Percentiles rank a stretch among this genome's conserved stretches.
phyloP scores from a whole-genome alignment of 2,329 filamentous ascomycete genomes.

The Aspergillus chevalieri region DNA sequence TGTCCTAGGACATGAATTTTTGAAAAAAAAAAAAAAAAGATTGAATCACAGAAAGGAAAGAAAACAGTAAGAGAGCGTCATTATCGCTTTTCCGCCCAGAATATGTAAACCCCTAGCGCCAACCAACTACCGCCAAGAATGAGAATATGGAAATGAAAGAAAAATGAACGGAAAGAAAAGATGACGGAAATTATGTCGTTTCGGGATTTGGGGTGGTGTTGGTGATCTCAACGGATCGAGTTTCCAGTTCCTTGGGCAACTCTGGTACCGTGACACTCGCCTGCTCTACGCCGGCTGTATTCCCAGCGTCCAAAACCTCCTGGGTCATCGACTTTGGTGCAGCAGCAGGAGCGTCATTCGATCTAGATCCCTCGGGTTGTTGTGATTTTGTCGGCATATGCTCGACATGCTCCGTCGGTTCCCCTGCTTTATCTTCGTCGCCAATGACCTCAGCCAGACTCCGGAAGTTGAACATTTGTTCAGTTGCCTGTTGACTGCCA shows the following conservation, averaged over 20 bases:
- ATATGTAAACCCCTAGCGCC: constrained; percentile 14
- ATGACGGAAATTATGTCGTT: constrained; percentile 17
- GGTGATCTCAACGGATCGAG: constrained; percentile 31
- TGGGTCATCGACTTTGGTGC: constrained; percentile 10
- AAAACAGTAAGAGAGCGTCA: constrained; percentile 8
- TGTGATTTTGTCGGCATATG: constrained; percentile 16
- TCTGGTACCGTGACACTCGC: constrained; percentile 11
- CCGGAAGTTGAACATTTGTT: constrained; percentile 86
- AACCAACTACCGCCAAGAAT: constrained; percentile 13
- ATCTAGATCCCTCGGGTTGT: constrained; percentile 18
- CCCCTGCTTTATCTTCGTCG: constrained; percentile 49
- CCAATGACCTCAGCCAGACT: constrained; percentile 82
- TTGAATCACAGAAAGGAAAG: constrained; percentile 6
- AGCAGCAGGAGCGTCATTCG: constrained; percentile 4
- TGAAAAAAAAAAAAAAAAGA: constrained; percentile 10
- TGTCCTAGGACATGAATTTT: constrained; percentile 12
- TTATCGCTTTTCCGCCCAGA: constrained; percentile 8
- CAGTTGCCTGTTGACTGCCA: constrained; percentile 48
- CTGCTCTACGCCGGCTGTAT: constrained; percentile 5
- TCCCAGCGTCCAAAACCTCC: constrained; percentile 4
- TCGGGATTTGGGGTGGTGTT: constrained; percentile 18
- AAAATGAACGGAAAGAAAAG: constrained; percentile 3
- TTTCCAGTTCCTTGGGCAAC: constrained; percentile 31
- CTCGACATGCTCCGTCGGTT: constrained; percentile 33
- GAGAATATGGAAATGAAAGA: constrained; percentile 4